Conservation (phyloP, 306 rosid genomes). For the Rubus idaeus region DNA sequence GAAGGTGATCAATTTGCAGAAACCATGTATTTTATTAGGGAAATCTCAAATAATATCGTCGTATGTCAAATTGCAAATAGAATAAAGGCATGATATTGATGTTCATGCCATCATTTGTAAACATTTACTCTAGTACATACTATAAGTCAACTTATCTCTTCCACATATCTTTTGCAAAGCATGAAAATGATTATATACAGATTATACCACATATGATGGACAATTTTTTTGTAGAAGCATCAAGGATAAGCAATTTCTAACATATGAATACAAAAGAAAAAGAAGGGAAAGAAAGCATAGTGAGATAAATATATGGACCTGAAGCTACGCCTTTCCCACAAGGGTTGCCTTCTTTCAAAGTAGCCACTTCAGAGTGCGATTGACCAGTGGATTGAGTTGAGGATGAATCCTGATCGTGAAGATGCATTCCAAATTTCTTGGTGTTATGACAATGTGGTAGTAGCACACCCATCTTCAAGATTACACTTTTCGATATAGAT, state of each 20-base stretch:
- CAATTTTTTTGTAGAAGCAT: not conserved
- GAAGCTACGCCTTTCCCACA: conserved; percentile 34
- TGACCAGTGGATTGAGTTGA: conserved; percentile 64
- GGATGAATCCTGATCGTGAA: conserved; percentile 64
- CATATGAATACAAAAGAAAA: not conserved
- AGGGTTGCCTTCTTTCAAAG: conserved; percentile 25
- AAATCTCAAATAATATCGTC: no score
- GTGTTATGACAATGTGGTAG: conserved; percentile 41
- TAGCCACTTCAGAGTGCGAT: conserved; percentile 45
- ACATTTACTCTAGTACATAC: no score
- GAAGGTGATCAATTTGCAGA: conserved; percentile 18
- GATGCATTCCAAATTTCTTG: conserved; percentile 39
- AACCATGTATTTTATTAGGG: not conserved
- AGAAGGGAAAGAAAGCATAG: not conserved
- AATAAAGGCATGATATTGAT: no score
- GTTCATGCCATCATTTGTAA: no score
- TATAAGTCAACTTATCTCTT: not conserved
- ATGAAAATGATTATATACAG: not conserved
- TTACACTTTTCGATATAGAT: conserved; percentile 40
- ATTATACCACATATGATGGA: not conserved
- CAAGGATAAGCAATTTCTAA: not conserved
- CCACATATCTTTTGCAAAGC: not conserved
- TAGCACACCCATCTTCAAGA: conserved; percentile 44
- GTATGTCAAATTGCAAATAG: no score
- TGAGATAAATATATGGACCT: conserved; percentile 27